Evolutionary conservation across 2,329 filamentous ascomycete species (phyloP).

Genomic region (Fusarium miscanthi): DNA sequence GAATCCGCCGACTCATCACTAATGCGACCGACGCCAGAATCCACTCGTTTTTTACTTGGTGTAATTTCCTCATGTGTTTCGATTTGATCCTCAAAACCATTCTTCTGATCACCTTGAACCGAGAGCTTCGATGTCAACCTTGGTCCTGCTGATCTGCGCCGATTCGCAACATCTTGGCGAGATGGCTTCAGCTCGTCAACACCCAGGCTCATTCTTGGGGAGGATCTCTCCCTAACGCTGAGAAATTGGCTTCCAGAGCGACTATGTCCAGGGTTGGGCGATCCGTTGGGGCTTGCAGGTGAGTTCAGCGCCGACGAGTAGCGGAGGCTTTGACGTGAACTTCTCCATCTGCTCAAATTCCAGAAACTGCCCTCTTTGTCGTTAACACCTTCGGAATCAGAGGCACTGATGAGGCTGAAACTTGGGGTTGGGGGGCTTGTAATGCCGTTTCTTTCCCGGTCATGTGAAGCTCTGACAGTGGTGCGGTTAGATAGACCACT

Average conservation of each 20-base stretch:
- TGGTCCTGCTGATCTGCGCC: constrained; percentile 48
- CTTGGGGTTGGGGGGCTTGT: constrained; percentile 64
- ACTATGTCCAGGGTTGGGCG: constrained; percentile 52
- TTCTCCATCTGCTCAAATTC: constrained; percentile 67
- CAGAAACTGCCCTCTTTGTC: constrained; percentile 64
- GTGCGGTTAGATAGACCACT: constrained; percentile 46
- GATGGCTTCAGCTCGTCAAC: constrained; percentile 44
- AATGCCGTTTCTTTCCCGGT: constrained; percentile 42
- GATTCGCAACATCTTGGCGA: constrained; percentile 41
- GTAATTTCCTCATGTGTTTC: constrained; percentile 33
- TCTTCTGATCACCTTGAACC: constrained; percentile 37
- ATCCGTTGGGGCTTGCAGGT: constrained; percentile 32
- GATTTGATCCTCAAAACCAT: constrained; percentile 31
- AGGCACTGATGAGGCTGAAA: constrained; percentile 59
- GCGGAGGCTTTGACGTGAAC: constrained; percentile 51
- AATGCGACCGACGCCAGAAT: constrained; percentile 50
- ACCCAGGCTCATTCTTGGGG: constrained; percentile 48
- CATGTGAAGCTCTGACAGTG: constrained; percentile 42
- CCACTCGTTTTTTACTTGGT: constrained; percentile 47
- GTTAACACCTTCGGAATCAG: constrained; percentile 51
- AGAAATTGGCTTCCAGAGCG: constrained; percentile 36
- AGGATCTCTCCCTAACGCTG: constrained; percentile 49
- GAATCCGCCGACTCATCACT: constrained; percentile 45
- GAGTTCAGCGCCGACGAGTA: constrained; percentile 44
- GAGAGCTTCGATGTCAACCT: constrained; percentile 32